Base-by-base conservation (phyloP, 2,329 filamentous ascomycete genomes). In the Ilyonectria mors-panacis region DNA sequence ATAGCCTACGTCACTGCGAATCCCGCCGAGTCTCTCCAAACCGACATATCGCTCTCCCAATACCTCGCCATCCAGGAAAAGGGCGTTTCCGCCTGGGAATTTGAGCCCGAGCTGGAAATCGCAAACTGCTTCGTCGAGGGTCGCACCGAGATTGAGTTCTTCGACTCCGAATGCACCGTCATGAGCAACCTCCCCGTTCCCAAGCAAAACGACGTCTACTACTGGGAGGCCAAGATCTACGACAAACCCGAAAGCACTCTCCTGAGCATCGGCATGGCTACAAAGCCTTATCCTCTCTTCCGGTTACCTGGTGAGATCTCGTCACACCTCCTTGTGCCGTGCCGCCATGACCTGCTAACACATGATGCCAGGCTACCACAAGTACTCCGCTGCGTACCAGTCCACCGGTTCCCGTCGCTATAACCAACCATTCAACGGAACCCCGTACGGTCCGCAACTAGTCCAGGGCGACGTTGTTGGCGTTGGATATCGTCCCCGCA, bases 1-100 rank as follows among this genome's bases (percentile, higher is more conserved):
- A 48, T 74, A 99, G 96, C 95, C 35, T 99, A 97, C 78, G 91
- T 98, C 69, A 92, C 96, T 80, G 94, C 92, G 63, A 98, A 98
- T 78, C 96, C 95, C 3, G 94, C 96, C 71, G 96, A 99, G 81
- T 98, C 96, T 8, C 85, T 95, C 65, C 94, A 96, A 77, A 98
- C 96, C 73, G 96, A 99, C 79, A 99, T 99, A 71, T 98, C 96
- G 23, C 85, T 99, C 70, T 98, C 96, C 39, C 96, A 99, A 80
- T 98, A 97, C 80, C 88, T 99, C 66, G 96, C 96, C 47, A 99
- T 99, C 73, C 96, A 99, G 84, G 96, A 99, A 84, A 99, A 99
- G 81, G 96, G 96, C 57, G 95, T 99, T n/a, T 97, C 96, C 6
- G 96, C 96, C 7, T 99, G 96, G 96, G 96, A 99, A 81, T 99